Conservation (phyloP, 257 asterid genomes). For the Nicotiana benthamiana region DNA sequence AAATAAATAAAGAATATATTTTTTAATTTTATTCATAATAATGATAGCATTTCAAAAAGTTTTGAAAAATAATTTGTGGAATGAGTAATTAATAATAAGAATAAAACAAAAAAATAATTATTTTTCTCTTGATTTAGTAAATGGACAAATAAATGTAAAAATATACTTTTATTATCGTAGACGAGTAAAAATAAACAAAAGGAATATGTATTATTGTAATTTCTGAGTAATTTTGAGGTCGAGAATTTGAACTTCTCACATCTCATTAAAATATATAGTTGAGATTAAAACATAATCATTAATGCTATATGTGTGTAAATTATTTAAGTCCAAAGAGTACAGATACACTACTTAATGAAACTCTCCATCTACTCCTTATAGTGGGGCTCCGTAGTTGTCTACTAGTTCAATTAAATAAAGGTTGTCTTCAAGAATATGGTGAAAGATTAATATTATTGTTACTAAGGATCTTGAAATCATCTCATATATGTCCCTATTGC, state of each 20-base stretch:
- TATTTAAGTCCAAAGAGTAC: not conserved
- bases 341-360: not conserved
- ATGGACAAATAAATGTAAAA: too few species aligned
- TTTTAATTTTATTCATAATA: too few species aligned
- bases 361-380: not conserved
- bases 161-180: too few species aligned
- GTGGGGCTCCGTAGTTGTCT: not conserved
- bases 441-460: not conserved
- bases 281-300: not conserved
- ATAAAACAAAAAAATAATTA: too few species aligned
- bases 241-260: not conserved
- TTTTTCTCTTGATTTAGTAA: too few species aligned
- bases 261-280: not conserved
- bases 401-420: not conserved
- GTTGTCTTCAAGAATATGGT: not conserved
- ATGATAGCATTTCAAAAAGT: too few species aligned
- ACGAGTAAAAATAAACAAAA: too few species aligned
- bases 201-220: too few species aligned
- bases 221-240: not conserved
- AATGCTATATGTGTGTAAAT: not conserved
- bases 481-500: not conserved
- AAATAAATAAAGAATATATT: too few species aligned
- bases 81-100: too few species aligned
- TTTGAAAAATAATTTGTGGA: too few species aligned
- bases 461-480: not conserved